A percentile compares a stretch with the other conserved stretches of the same genome.
phyloP scores from a whole-genome alignment of 805 yeast species.

The Wickerhamiella dianesei region DNA sequence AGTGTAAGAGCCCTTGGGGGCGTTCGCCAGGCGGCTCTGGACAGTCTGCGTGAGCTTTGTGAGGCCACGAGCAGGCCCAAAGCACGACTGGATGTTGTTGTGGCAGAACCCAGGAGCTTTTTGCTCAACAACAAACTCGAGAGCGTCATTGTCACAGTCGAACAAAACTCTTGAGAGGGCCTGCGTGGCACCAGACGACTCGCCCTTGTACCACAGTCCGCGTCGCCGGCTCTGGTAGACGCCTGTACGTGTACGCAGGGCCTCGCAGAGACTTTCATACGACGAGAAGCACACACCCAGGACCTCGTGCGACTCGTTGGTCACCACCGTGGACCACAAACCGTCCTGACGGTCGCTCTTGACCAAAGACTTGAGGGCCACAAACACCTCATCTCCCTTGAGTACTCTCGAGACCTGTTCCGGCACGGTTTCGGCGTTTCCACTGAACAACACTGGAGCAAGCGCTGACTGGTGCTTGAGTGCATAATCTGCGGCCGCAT shows the following conservation, averaged over 20 bases:
- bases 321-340: constrained; percentile 70
- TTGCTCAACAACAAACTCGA: constrained; percentile 77
- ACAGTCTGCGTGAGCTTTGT: constrained; percentile 55
- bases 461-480: neutral
- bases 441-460: neutral
- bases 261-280: constrained; percentile 61
- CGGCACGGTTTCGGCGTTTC: neutral
- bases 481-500: neutral
- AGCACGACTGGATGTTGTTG: constrained; percentile 67
- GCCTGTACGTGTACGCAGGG: constrained; percentile 69
- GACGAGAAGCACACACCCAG: constrained; percentile 90
- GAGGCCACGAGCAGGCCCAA: constrained; percentile 58
- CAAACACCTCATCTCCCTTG: neutral
- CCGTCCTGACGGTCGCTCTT: constrained; percentile 66
- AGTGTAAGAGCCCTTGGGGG: constrained; percentile 93
- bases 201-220: constrained; percentile 93
- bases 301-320: constrained; percentile 52
- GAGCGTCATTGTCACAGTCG: constrained; percentile 89
- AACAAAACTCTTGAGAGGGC: constrained; percentile 47
- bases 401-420: neutral
- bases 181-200: constrained; percentile 93
- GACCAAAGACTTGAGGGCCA: neutral
- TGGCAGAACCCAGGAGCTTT: constrained; percentile 88
- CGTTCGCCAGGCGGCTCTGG: constrained; percentile 43
- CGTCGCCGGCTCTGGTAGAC: constrained; percentile 84